These are phyloP conservation scores for Beauveria pseudobassiana DNA, from an alignment of 2,329 filamentous ascomycete species.

Conservation along the genomic window DNA sequence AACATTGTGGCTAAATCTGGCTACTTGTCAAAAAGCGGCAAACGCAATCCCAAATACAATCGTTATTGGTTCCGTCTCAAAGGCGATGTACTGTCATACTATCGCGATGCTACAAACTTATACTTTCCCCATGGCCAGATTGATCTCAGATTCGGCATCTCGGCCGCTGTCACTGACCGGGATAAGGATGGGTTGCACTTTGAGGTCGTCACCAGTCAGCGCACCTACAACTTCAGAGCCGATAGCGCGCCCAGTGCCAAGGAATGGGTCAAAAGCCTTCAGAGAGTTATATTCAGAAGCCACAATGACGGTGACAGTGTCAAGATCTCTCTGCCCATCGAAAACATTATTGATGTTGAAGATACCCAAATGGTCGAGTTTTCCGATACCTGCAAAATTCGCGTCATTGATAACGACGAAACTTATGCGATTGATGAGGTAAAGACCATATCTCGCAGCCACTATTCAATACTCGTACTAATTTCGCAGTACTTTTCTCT, in stretches of 20 bases:
- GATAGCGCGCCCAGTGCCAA: constrained; percentile 83
- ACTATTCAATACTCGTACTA: background rate
- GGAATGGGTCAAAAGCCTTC: constrained; percentile 92
- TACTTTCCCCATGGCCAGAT: constrained; percentile 92
- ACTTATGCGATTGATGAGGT: constrained; percentile 94
- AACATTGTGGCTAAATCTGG: constrained; percentile 76
- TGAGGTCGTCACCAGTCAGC: constrained; percentile 70
- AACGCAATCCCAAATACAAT: constrained; percentile 78
- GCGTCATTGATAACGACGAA: constrained; percentile 88
- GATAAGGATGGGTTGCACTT: constrained; percentile 74
- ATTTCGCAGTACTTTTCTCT: constrained; percentile 77
- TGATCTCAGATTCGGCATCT: constrained; percentile 85
- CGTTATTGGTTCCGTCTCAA: constrained; percentile 92
- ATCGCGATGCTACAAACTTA: constrained; percentile 70
- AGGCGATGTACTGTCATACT: constrained; percentile 88
- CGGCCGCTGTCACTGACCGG: constrained; percentile 69
- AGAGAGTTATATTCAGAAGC: constrained; percentile 90
- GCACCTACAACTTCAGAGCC: constrained; percentile 80
- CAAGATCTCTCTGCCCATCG: constrained; percentile 85
- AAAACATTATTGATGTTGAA: constrained; percentile 87
- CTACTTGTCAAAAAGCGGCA: constrained; percentile 80
- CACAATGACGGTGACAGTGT: constrained; percentile 96
- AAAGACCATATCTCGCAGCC: constrained; percentile 22
- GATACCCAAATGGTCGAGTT: constrained; percentile 86
- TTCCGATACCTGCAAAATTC: constrained; percentile 87